Percentiles rank a stretch among this genome's conserved stretches.
These are phyloP conservation scores for Trichoderma polysporum DNA, from an alignment of 2,329 filamentous ascomycete genomes.

Conservation along the genomic window DNA sequence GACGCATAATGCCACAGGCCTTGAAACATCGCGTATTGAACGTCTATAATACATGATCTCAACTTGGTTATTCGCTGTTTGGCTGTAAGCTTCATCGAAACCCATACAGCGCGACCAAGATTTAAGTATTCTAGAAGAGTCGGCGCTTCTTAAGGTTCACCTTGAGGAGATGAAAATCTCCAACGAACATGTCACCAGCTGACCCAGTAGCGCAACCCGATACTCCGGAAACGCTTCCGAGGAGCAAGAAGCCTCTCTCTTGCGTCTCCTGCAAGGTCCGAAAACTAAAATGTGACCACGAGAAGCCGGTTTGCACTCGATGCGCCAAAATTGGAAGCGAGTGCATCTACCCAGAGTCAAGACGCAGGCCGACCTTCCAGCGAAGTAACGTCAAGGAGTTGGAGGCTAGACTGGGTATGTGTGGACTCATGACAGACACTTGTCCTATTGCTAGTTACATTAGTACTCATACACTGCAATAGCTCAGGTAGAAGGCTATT, in stretches of 20 bases:
- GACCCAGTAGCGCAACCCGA: neutral
- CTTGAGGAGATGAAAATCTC: neutral
- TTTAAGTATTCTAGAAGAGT: too few species aligned
- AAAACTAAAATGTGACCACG: conserved; percentile 85
- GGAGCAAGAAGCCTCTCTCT: conserved; percentile 58
- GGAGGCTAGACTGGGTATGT: conserved; percentile 77
- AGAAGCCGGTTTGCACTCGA: conserved; percentile 74
- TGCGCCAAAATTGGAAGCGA: conserved; percentile 72
- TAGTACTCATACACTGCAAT: neutral
- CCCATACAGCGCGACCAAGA: neutral
- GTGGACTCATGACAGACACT: conserved; percentile 20
- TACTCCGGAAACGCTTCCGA: neutral
- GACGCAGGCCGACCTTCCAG: conserved; percentile 85
- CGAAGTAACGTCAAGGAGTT: conserved; percentile 86
- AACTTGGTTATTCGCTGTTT: neutral
- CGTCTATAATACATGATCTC: neutral
- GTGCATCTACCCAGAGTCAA: conserved; percentile 84
- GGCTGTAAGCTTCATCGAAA: too few species aligned
- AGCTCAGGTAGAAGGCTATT: conserved; percentile 80
- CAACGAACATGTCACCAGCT: neutral
- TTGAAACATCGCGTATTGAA: neutral
- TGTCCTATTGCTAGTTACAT: neutral
- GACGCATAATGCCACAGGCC: neutral
- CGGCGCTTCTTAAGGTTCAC: neutral
- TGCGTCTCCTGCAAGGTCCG: conserved; percentile 80